Conservation (phyloP, 2,329 filamentous ascomycete genomes). For the Aaosphaeria pasadenensis region DNA sequence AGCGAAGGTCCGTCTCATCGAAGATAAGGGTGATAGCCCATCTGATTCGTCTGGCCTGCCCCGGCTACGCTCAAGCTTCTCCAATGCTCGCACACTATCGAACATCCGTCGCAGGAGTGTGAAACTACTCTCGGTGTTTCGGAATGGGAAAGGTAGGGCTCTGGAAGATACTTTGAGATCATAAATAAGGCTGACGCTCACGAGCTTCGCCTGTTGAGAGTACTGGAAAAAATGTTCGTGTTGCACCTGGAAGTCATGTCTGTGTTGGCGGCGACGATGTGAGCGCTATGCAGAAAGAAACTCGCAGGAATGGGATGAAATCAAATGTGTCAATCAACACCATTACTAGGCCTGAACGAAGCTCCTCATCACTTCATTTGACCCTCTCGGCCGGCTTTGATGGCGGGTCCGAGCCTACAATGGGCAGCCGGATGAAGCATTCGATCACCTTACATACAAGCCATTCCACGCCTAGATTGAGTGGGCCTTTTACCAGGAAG, state of each 20-base stretch:
- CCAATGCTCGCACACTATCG: slow-evolving; percentile 21
- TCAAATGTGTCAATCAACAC: not conserved
- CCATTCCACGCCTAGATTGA: slow-evolving; percentile 27
- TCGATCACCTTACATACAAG: slow-evolving; percentile 17
- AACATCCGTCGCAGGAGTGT: slow-evolving; percentile 29
- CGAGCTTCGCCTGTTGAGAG: not conserved
- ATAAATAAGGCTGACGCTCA: not conserved
- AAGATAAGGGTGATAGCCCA: slow-evolving; percentile 11
- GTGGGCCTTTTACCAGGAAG: slow-evolving; percentile 21
- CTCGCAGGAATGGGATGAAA: not conserved
- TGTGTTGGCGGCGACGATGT: not conserved
- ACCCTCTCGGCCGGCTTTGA: slow-evolving; percentile 27
- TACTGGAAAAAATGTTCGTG: not conserved
- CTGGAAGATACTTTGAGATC: not conserved
- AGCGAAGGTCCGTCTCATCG: slow-evolving; percentile 32
- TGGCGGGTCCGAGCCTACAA: slow-evolving; percentile 31
- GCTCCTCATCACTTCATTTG: slow-evolving; percentile 20
- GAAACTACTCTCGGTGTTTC: slow-evolving; percentile 33
- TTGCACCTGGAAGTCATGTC: not conserved
- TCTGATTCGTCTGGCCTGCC: slow-evolving; percentile 8
- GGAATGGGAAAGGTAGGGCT: slow-evolving; percentile 26
- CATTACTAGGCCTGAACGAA: slow-evolving; percentile 3
- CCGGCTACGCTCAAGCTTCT: slow-evolving; percentile 12
- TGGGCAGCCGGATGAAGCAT: slow-evolving; percentile 8
- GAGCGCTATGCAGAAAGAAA: not conserved